These are phyloP conservation scores for Nigrospora osmanthi DNA, from an alignment of 2,329 filamentous ascomycete species.

Conservation along the genomic window DNA sequence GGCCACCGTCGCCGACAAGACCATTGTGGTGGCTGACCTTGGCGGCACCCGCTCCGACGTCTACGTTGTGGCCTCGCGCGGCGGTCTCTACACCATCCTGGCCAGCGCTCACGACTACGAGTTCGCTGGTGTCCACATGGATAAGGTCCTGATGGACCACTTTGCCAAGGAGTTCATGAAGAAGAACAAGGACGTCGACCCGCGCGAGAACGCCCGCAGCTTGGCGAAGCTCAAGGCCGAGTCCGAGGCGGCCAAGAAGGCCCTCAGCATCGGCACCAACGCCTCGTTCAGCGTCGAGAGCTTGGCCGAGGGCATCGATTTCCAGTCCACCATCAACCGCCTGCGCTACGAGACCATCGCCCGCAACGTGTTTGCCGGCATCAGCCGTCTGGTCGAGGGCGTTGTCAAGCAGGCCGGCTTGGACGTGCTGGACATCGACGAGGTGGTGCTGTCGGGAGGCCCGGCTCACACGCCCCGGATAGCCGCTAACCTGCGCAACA, in stretches of 20 bases:
- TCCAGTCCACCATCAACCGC: slow-evolving; percentile 85
- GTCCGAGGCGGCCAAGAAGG: slow-evolving; percentile 85
- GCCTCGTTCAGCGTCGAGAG: slow-evolving; percentile 91
- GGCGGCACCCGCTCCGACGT: slow-evolving; percentile 91
- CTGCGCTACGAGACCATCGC: slow-evolving; percentile 86
- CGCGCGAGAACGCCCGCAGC: slow-evolving; percentile 70
- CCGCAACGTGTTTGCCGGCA: slow-evolving; percentile 78
- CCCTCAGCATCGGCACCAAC: slow-evolving; percentile 79
- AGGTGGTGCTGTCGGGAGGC: slow-evolving; percentile 89
- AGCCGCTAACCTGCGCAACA: slow-evolving; percentile 66
- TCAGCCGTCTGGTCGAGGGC: slow-evolving; percentile 77
- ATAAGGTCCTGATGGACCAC: slow-evolving; percentile 88
- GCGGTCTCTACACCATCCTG: slow-evolving; percentile 92
- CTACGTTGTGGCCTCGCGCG: slow-evolving; percentile 80
- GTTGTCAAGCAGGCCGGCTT: slow-evolving; percentile 87
- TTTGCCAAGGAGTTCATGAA: slow-evolving; percentile 99
- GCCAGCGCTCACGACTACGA: slow-evolving; percentile 95
- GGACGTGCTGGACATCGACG: slow-evolving; percentile 86
- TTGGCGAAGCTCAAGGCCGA: slow-evolving; percentile 90
- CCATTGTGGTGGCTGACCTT: slow-evolving; percentile 83
- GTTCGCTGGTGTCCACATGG: slow-evolving; percentile 75
- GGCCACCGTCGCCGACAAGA: slow-evolving; percentile 71
- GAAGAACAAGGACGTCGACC: slow-evolving; percentile 81
- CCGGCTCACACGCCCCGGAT: slow-evolving; percentile 91
- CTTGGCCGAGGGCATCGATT: slow-evolving; percentile 83